Percentiles rank a stretch among this genome's conserved stretches.
Conservation (phyloP, 257 asterid genomes). For the Penstemon barbatus region DNA sequence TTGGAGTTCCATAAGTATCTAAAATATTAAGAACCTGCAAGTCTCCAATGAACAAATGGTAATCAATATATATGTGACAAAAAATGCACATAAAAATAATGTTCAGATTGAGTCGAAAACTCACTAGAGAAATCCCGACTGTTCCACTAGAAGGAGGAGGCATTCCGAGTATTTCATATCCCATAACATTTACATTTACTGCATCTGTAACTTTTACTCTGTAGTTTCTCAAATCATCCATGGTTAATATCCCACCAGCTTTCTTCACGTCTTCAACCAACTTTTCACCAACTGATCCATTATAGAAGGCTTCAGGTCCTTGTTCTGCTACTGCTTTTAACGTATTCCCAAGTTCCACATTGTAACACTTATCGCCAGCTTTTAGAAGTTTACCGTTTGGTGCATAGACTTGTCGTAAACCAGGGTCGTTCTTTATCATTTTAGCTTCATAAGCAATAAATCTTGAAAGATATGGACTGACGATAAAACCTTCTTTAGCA, state of each 20-base stretch:
- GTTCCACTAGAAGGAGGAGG: slow-evolving; percentile 97
- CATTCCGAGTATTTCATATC: slow-evolving; percentile 84
- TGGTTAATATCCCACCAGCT: slow-evolving; percentile 80
- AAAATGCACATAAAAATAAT: no score
- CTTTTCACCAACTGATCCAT: slow-evolving; percentile 65
- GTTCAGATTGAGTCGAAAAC: neutral
- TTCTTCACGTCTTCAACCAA: slow-evolving; percentile 61
- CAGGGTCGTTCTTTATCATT: slow-evolving; percentile 57
- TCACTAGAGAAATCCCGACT: slow-evolving; percentile 75
- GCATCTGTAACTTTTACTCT: slow-evolving; percentile 55
- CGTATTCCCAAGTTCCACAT: slow-evolving; percentile 70
- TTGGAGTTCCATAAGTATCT: slow-evolving; percentile 44
- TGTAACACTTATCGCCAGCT: slow-evolving; percentile 78
- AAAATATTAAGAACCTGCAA: slow-evolving; percentile 71
- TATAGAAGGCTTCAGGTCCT: slow-evolving; percentile 73
- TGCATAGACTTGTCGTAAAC: slow-evolving; percentile 61
- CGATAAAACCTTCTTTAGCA: slow-evolving; percentile 73
- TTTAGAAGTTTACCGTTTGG: slow-evolving; percentile 64
- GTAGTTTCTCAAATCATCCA: slow-evolving; percentile 78
- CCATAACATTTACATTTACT: slow-evolving; percentile 59
- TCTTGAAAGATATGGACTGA: slow-evolving; percentile 57
- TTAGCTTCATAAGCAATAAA: slow-evolving; percentile 32
- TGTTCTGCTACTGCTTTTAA: slow-evolving; percentile 67
- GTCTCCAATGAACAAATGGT: slow-evolving; percentile 18
- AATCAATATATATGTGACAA: no score